phyloP scores from a whole-genome alignment of 495 filamentous ascomycete species.

The Aspergillus steynii region DNA sequence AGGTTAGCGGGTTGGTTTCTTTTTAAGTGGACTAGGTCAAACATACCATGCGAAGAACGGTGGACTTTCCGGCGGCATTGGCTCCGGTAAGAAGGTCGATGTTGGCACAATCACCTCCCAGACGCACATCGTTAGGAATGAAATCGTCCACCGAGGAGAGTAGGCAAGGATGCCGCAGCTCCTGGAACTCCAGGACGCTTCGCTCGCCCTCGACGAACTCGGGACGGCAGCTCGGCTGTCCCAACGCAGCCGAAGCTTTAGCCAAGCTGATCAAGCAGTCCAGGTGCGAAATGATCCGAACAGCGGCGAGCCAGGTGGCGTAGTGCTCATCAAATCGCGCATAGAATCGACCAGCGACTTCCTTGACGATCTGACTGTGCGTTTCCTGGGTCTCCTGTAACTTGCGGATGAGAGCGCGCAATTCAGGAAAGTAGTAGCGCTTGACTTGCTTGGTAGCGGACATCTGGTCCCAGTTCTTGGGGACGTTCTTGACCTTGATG shows the following conservation, averaged over 20 bases:
- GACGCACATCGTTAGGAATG: slow-evolving; percentile 91
- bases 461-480: slow-evolving; percentile 92
- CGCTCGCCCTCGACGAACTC: slow-evolving; percentile 79
- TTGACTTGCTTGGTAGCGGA: slow-evolving; percentile 88
- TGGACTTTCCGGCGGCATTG: slow-evolving; percentile 98
- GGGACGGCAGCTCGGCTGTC: slow-evolving; percentile 86
- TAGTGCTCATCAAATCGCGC: slow-evolving; percentile 87
- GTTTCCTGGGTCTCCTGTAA: slow-evolving; percentile 94
- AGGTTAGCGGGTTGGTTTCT: slow-evolving; percentile 2
- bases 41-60: slow-evolving; percentile 91
- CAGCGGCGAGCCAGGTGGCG: slow-evolving; percentile 79
- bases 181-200: slow-evolving; percentile 85
- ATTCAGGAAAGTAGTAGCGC: slow-evolving; percentile 88
- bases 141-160: slow-evolving; percentile 86
- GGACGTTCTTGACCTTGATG: slow-evolving; percentile 76
- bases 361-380: slow-evolving; percentile 88
- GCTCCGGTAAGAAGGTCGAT: slow-evolving; percentile 94
- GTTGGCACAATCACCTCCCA: slow-evolving; percentile 78
- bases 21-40: slow-evolving; percentile 2
- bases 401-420: slow-evolving; percentile 76
- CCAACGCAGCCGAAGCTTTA: slow-evolving; percentile 79
- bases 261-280: slow-evolving; percentile 94
- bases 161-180: slow-evolving; percentile 94
- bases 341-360: slow-evolving; percentile 81
- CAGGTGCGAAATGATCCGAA: slow-evolving; percentile 84